Conservation (phyloP, 2,329 filamentous ascomycete species). For the Nannizziopsis barbatae region DNA sequence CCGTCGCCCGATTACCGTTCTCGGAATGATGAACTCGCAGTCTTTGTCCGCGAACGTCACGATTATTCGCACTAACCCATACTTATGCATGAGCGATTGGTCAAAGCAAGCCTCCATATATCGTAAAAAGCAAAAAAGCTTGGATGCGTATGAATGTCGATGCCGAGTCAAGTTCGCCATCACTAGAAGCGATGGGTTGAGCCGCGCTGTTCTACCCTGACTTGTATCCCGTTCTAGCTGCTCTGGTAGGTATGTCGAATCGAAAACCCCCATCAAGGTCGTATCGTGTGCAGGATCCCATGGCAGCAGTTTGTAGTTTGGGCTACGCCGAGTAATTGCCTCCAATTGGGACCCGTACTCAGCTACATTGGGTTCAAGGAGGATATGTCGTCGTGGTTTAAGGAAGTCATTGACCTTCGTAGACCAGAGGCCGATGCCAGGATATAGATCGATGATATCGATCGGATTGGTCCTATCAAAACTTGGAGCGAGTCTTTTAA, state of each 20-base stretch:
- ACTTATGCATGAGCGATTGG: slow-evolving; percentile 55
- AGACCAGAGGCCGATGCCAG: slow-evolving; percentile 69
- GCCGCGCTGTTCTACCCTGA: slow-evolving; percentile 35
- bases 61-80: slow-evolving; percentile 69
- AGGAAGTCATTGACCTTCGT: slow-evolving; percentile 61
- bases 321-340: slow-evolving; percentile 43
- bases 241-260: slow-evolving; percentile 37
- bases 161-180: slow-evolving; percentile 54
- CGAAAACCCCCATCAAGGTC: slow-evolving; percentile 36
- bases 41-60: slow-evolving; percentile 58
- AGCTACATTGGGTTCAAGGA: slow-evolving; percentile 60
- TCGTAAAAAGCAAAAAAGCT: slow-evolving; percentile 48
- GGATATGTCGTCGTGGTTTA: slow-evolving; percentile 67
- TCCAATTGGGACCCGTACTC: slow-evolving; percentile 52
- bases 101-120: slow-evolving; percentile 49
- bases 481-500: slow-evolving; percentile 57
- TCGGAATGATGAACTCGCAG: slow-evolving; percentile 50
- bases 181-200: slow-evolving; percentile 65
- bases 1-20: slow-evolving; percentile 43
- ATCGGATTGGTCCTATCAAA: slow-evolving; percentile 62
- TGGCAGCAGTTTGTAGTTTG: slow-evolving; percentile 40
- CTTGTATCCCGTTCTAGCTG: slow-evolving; percentile 39
- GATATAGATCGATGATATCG: slow-evolving; percentile 79
- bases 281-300: slow-evolving; percentile 50
- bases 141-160: slow-evolving; percentile 47